phyloP scores from a whole-genome alignment of 306 rosid genomes.

The Rubus idaeus region DNA sequence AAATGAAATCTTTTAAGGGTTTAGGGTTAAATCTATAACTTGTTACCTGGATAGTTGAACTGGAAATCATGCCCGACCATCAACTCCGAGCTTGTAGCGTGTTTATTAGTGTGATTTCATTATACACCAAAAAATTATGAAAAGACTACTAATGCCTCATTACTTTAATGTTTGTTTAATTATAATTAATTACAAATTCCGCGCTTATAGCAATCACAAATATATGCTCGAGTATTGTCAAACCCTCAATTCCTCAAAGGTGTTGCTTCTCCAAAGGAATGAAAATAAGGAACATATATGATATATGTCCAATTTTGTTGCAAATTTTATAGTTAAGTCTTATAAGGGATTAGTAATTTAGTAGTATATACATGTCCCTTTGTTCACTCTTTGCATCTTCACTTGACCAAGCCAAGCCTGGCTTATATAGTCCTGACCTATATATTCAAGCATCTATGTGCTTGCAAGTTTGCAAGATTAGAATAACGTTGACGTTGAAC shows the following conservation, averaged over 20 bases:
- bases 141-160: too few species aligned
- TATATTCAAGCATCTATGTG: background rate
- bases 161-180: background rate
- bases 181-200: too few species aligned
- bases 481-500: too few species aligned
- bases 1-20: too few species aligned
- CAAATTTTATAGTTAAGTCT: background rate
- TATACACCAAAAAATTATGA: too few species aligned
- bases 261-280: background rate
- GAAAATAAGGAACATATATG: background rate
- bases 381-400: background rate
- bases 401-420: slow-evolving; percentile 5
- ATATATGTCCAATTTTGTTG: background rate
- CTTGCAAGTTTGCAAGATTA: background rate
- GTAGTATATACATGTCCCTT: background rate
- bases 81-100: too few species aligned
- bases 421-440: background rate
- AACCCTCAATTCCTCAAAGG: background rate
- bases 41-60: too few species aligned
- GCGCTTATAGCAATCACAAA: background rate
- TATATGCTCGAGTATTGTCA: background rate
- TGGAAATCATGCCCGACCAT: too few species aligned
- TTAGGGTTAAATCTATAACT: too few species aligned
- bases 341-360: background rate
- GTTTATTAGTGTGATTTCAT: too few species aligned